Base-by-base conservation (phyloP, 1,139 yeast species). In the Blastobotrys elegans region DNA sequence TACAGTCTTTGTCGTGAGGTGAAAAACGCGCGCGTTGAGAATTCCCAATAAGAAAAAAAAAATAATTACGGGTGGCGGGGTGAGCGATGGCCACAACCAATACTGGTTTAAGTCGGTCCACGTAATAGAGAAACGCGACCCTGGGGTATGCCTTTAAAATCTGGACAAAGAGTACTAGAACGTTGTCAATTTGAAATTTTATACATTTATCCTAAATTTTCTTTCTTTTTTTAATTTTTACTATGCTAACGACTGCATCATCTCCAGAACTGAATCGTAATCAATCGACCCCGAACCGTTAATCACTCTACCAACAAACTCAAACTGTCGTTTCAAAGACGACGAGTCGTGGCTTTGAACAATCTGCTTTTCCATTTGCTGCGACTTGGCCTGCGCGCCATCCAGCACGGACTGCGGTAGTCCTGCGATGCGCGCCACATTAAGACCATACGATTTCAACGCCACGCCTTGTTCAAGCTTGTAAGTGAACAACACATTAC, bases 371-470 rank as follows among this genome's bases (percentile, higher is more conserved):
- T 29, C 48, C 41, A 45, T 33, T 13, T 41, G 44, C 16, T 40
- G 27, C 11, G 49, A 39, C 47, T 53, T 55, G 20, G 40, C 48
- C 4, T 43, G 52, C 0, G 71, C 71, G 13, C 40, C 33, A 2
- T 52, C 52, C 5, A 67, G 44, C 6, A 68, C 54, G 0, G 52
- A 39, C n/a, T 38, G 46, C 2, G 70, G 69, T 8, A 68, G 47
- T 11, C 58, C 62, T 1, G 72, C 72, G 34, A 67, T 52, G 11
- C 64, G 53, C 2, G 71, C 72, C 7, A 68, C 71, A 44, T 68
- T 67, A 13, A 67, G 54, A 11, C 71, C 71, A 44, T 65, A 68
- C 8, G 70, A 64, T 10, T 61, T 47, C 34, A 58, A 56, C 6
- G 70, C 68, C 6, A 62, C 56, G 2, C 71, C 71, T 14, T 46